Evolutionary conservation across 345 rosid genomes (phyloP).

Genomic region (Corchorus capsularis): DNA sequence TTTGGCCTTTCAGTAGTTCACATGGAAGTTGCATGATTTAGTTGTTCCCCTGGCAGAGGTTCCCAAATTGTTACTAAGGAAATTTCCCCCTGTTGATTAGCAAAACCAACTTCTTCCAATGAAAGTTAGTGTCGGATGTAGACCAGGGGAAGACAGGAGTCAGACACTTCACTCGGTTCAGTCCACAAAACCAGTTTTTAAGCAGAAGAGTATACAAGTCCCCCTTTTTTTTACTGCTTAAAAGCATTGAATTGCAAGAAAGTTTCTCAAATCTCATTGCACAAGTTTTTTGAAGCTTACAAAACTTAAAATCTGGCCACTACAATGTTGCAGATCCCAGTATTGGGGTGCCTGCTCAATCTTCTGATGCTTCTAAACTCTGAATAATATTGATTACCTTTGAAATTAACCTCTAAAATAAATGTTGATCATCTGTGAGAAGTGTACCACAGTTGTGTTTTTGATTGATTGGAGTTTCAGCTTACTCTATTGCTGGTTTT

Average conservation of each 20-base stretch:
- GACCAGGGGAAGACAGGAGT: too few species aligned
- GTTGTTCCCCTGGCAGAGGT: not conserved
- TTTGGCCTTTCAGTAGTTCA: slow-evolving; percentile 6
- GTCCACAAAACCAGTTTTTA: too few species aligned
- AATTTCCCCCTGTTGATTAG: not conserved
- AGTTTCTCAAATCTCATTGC: not conserved
- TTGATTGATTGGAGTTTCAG: not conserved
- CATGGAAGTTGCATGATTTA: not conserved
- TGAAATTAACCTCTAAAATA: not conserved
- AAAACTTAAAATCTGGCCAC: not conserved
- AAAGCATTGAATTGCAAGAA: slow-evolving; percentile 4
- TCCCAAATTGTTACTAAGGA: slow-evolving; percentile 5
- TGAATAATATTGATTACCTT: not conserved
- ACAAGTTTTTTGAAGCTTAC: not conserved
- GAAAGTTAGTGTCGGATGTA: not conserved
- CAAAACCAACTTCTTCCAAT: not conserved
- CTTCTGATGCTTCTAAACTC: slow-evolving; percentile 5
- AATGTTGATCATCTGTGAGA: not conserved
- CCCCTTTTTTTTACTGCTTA: not conserved
- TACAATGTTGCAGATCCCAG: not conserved
- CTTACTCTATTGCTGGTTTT: not conserved
- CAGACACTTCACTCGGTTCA: too few species aligned
- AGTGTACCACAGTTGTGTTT: not conserved
- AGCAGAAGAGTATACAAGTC: slow-evolving; percentile 2
- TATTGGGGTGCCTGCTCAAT: not conserved